These are phyloP conservation scores for Alternaria brassicicola DNA, from an alignment of 2,329 filamentous ascomycete species.

Conservation along the genomic window DNA sequence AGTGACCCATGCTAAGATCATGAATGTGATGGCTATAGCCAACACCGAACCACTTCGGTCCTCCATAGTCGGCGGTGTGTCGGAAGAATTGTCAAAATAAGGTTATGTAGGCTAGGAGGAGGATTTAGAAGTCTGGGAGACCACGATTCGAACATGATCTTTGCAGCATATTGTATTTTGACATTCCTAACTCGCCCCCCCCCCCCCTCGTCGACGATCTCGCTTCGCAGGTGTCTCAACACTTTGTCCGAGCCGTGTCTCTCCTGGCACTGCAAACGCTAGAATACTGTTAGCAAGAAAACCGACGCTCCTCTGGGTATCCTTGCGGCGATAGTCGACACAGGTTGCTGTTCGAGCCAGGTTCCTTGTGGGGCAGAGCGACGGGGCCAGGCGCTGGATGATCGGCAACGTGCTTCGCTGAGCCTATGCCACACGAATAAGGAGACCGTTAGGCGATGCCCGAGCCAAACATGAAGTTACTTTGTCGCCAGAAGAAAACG, in stretches of 20 bases:
- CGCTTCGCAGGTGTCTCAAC: conserved; percentile 16
- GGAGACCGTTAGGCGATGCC: not conserved
- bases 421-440: not conserved
- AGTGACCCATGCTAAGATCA: conserved; percentile 47
- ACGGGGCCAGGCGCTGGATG: conserved; percentile 3
- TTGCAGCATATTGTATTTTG: conserved; percentile 17
- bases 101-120: conserved; percentile 4
- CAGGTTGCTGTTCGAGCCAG: conserved; percentile 7
- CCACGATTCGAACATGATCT: conserved; percentile 2
- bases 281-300: conserved; percentile 17
- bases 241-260: conserved; percentile 8
- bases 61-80: conserved; percentile 23
- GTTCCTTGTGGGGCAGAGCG: conserved; percentile 15
- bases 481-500: not conserved
- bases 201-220: conserved; percentile 13
- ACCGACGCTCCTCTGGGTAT: conserved; percentile 10
- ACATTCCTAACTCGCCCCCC: too few relatives aligned
- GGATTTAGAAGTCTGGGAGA: not conserved
- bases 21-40: conserved; percentile 44
- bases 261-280: conserved; percentile 11
- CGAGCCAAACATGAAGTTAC: not conserved
- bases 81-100: not conserved
- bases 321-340: conserved; percentile 16
- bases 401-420: conserved; percentile 18
- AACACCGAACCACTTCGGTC: conserved; percentile 36